Percentiles rank a stretch among this genome's conserved stretches.
Evolutionary conservation across 495 filamentous ascomycete genomes (phyloP).

Genomic region (Amphirosellinia nigrospora): DNA sequence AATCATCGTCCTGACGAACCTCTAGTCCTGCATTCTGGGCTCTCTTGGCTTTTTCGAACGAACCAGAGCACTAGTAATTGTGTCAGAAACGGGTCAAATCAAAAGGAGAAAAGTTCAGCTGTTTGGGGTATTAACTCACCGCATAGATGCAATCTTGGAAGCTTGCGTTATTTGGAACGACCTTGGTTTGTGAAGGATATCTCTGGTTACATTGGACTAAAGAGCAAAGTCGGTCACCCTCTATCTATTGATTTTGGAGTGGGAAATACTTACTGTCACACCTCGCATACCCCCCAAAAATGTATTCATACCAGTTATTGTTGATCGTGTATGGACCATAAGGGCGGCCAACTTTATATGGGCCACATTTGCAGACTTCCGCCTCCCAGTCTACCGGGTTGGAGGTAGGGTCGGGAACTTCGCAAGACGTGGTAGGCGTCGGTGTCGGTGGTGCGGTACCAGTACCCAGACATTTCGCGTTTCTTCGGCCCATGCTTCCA

Average conservation of each 20-base stretch:
- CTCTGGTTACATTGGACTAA: neutral
- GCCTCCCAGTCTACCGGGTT: constrained; percentile 1
- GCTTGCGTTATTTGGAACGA: constrained; percentile 6
- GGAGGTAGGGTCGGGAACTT: neutral
- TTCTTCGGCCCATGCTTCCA: neutral
- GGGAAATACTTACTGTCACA: neutral
- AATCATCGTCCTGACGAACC: neutral
- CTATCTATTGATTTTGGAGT: neutral
- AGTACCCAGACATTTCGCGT: neutral
- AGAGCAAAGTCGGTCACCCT: neutral
- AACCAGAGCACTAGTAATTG: neutral
- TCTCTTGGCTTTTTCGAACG: constrained; percentile 2
- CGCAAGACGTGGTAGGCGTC: neutral
- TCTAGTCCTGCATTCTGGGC: neutral
- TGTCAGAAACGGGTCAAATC: neutral
- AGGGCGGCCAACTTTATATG: neutral
- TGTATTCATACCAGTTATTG: constrained; percentile 12
- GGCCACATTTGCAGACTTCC: constrained; percentile 5
- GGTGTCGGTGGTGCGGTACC: neutral
- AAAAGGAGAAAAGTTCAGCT: neutral
- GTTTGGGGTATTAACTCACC: neutral
- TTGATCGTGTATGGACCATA: neutral
- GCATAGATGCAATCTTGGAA: neutral
- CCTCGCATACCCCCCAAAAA: neutral
- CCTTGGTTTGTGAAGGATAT: neutral